These are phyloP conservation scores for Salvia rosmarinus DNA, from an alignment of 257 asterid species.

Conservation along the genomic window DNA sequence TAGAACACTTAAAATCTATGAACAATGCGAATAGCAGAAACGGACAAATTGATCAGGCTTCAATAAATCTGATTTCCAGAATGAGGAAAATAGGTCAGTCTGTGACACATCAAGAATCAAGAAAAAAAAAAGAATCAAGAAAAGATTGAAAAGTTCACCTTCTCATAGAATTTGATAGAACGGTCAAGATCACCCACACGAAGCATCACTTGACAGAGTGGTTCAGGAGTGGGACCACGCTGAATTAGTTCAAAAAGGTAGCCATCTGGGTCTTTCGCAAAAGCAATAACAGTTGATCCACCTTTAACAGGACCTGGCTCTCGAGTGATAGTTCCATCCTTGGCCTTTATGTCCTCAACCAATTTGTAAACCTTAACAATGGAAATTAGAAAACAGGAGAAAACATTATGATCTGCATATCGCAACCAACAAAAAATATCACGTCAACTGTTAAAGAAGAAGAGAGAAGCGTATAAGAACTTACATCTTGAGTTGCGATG, in stretches of 20 bases:
- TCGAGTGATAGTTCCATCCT: constrained; percentile 93
- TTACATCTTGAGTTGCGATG: constrained; percentile 92
- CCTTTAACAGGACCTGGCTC: constrained; percentile 99
- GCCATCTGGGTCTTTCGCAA: constrained; percentile 98
- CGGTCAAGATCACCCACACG: constrained; percentile 99
- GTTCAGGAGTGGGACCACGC: constrained; percentile 91
- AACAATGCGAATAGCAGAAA: background rate
- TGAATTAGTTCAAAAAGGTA: constrained; percentile 88
- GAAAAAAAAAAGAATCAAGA: background rate
- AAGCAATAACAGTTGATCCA: constrained; percentile 85
- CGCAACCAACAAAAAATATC: constrained; percentile 5
- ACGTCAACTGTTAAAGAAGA: constrained; percentile 9
- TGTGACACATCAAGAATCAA: constrained; percentile 4
- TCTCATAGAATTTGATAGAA: constrained; percentile 91
- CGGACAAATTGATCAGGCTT: background rate
- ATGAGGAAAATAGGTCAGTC: background rate
- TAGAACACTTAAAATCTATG: background rate
- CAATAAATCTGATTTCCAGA: background rate
- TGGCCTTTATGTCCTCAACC: constrained; percentile 78
- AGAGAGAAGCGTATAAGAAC: constrained; percentile 27
- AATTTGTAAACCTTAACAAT: constrained; percentile 75
- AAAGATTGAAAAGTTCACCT: constrained; percentile 49
- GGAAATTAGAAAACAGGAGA: constrained; percentile 8
- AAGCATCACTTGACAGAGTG: constrained; percentile 99
- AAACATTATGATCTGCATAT: constrained; percentile 25